Base-by-base conservation (phyloP, 306 rosid genomes). In the Cicer bijugum region DNA sequence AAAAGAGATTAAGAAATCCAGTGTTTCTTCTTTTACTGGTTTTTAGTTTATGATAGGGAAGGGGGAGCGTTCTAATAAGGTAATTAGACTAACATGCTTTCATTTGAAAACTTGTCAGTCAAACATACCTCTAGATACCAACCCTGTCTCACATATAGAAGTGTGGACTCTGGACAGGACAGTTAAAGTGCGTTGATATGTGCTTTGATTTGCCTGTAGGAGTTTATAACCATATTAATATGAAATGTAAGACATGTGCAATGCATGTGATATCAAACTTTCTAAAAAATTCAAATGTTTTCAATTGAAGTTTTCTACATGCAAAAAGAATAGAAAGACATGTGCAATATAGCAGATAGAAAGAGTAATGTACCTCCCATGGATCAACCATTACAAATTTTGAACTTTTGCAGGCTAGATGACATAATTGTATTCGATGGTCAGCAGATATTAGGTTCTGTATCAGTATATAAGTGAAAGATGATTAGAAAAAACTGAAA, bases 301-400 rank as follows among this genome's bases (percentile, higher is more conserved):
- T 47, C 44, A 6, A 47, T 52, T 60, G 42, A 83, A 52, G 51
- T 46, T 53, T 23, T 69, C 14, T 33, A 62, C 73, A 35, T 67
- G 72, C 59, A 42, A 9, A 72, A 4, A 35, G 47, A 66, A 73
- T 37, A 8, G 53, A 55, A 3, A 47, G 4, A n/a, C 9, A 3
- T 2, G 60, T 23, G 52, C 12, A 55, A 44, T 17, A 40, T 15
- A 40, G 66, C 72, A n/a, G 39, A 71, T 28, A 44, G 40, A 73
- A 43, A 37, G 67, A 69, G 57, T 48, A 65, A 48, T 6, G 50
- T 87, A 91, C 97, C 91, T 94, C 99, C 97, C 99, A 94, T 42
- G 89, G 92, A 86, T 94, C 99, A 77, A 91, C 96, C 97, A 91
- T 94, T 75, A 91, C 33, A 75, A 88, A 91, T 6, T 86, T 86